Evolutionary conservation across 495 filamentous ascomycete species (phyloP), one percentile per base, ranked within the genome.

Genomic region (Aspergillus sclerotioniger): DNA sequence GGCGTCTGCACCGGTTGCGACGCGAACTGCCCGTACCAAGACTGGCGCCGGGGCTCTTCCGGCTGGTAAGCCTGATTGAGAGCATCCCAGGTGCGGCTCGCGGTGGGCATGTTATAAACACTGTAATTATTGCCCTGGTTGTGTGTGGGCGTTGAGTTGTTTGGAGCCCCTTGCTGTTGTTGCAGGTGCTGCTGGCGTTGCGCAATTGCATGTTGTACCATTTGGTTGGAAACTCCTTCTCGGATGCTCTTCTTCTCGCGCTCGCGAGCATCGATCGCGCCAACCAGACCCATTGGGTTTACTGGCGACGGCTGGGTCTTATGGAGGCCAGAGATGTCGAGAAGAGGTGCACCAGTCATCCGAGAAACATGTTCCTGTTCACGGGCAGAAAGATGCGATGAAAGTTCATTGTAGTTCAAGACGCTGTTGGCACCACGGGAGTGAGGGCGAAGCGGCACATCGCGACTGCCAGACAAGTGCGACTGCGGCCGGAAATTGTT

Each of bases 301-400:
- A 80, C 78, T 16, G 74, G 70, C 8, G 70, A 53, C 15, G 62
- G 63, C 0, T 75, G 68, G 55, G 75, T 76, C 32, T 72, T 76
- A 32, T 77, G 82, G 10, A 83, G 79, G 19, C 62, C 70, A 19
- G 84, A 83, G 67, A 94, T 76, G 33, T 86, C 87, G 62, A 96
- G 85, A 59, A 98, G 80, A 3, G 93, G 87, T 1, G 86, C 87
- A 0, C 90, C 90, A 7, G 93, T 96, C 58, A 90, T 79, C 32
- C 91, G 84, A n/a, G 93, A 90, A 29, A 98, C 86, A 65, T 96
- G 88, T 68, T 96, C 91, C 66, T 96, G 93, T 69, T 98, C 93
- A 8, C 90, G 87, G n/a, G 93, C 93, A 15, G 92, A 93, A 17
- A 96, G 82, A 54, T 87, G 83, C 3, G 78, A 79, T n/a, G 84